Base-by-base conservation (phyloP, 2,329 filamentous ascomycete species). In the Amylocarpus encephaloides region DNA sequence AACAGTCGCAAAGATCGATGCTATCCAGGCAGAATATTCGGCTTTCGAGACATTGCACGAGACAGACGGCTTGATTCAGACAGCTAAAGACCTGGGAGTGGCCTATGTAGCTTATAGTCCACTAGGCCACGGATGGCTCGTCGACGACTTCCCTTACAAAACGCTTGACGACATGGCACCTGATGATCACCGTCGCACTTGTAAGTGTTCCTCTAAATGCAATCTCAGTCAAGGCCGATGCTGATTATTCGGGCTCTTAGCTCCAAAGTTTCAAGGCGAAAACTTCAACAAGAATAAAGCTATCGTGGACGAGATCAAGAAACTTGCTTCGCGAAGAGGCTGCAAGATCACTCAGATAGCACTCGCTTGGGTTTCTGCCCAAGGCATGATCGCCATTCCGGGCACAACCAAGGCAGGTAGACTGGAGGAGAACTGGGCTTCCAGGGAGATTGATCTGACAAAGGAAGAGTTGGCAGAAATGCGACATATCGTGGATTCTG, bases 351-450 rank as follows among this genome's bases (percentile, higher is more conserved):
- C 71, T 1, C 76, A 87, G 61, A 61, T 87, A 29, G 75, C 78
- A 1, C 68, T 86, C 26, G 82, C 82, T 0, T 86, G 82, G 81
- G 58, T 86, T 49, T 59, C 82, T 56, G 73, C 73, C 3, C 80
- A 85, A 58, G 78, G 78, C 0, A 70, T 85, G 43, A 75, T 81
- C 59, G 78, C 83, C 0, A 85, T 78, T 45, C 78, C 72, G 0
- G 75, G 74, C 2, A 78, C 74, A 0, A 75, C 71, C 62, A 72
- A 63, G 49, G 63, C 72, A 34, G 67, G 68, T 55, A 73, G 72
- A 49, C 59, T 78, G 22, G 69, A 75, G 50, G 68, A 76, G 49
- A 78, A 78, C 44, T 57, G 63, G 10, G 61, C 52, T 13, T 63
- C 65, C 1, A 44, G 65, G 5, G 44, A 66, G 19, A 59, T 71